A percentile compares a stretch with the other conserved stretches of the same genome.
phyloP scores from a whole-genome alignment of 306 rosid species.

The Fragaria nilgerrensis region DNA sequence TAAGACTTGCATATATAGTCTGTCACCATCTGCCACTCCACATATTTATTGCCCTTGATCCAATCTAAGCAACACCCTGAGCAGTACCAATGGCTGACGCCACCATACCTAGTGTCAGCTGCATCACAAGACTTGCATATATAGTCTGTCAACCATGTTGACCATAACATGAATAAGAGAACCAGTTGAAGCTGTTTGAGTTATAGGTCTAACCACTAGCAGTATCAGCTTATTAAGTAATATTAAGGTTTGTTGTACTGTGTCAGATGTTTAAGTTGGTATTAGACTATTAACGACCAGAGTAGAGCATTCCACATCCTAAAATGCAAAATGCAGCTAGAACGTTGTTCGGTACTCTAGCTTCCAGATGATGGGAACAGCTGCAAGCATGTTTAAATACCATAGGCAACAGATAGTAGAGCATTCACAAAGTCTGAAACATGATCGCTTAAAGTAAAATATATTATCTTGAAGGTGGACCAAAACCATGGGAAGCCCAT shows the following conservation, averaged over 20 bases:
- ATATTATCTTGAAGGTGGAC: too few relatives aligned
- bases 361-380: constrained; percentile 38
- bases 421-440: constrained; percentile 74
- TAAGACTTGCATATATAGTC: background rate
- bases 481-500: too few relatives aligned
- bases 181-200: background rate
- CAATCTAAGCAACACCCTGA: constrained; percentile 54
- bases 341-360: constrained; percentile 30
- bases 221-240: background rate
- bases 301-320: constrained; percentile 52
- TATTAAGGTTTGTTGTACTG: background rate
- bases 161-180: background rate
- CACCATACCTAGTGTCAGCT: constrained; percentile 64
- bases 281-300: background rate
- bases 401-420: constrained; percentile 46
- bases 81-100: constrained; percentile 76
- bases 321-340: constrained; percentile 47
- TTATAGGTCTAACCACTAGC: background rate
- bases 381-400: constrained; percentile 55
- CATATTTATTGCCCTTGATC: constrained; percentile 63
- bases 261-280: background rate
- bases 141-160: background rate
- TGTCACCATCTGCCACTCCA: constrained; percentile 40
- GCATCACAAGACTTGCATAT: constrained; percentile 20
- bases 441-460: background rate